Base-by-base conservation (phyloP, 2,329 filamentous ascomycete genomes). In the Xylaria hypoxylon region DNA sequence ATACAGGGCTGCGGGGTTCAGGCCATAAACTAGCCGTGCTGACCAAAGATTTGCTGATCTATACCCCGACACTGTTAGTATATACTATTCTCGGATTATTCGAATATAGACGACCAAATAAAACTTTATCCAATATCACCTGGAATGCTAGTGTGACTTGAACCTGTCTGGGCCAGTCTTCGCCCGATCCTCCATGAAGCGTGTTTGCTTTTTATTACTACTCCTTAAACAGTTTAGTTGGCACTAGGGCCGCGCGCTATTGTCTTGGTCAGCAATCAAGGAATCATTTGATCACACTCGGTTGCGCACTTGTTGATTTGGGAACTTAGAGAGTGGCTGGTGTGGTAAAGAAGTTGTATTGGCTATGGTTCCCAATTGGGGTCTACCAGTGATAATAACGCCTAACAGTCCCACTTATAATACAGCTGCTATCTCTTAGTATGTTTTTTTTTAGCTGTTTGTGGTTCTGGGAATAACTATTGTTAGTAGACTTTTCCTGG, bases 191-290 rank as follows among this genome's bases (percentile, higher is more conserved):
- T 13, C 22, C 11, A 28, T 5, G 22, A 6, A 7, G 42, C 6
- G 3, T 15, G 13, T 45, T 58, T 33, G 42, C 56, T 50, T 59
- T 10, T 59, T 50, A 7, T 15, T 59, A 13, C 22, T 59, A 59
- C 4, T 26, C 44, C 17, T 10, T 17, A 40, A 51, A 51, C 2
- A 45, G 44, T 11, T 40, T 59, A 19, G 57, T 31, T 7, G 13
- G 11, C 19, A 8, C 33, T 17, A 35, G 44, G 10, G 13, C 24
- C 17, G 13, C 6, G 8, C 22, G 38, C 31, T 59, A 59, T 59
- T 38, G 33, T 50, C n/a, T 52, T 35, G 38, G 22, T n/a, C 15
- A 50, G 47, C 24, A 17, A 13, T 5, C 10, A 8, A 24, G 19
- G 5, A 24, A 24, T 17, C 4, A 2, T 33, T 2, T 33, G 31